Evolutionary conservation across 805 yeast species (phyloP), one percentile per base, ranked within the genome.

Genomic region (Pichia cephalocereana): DNA sequence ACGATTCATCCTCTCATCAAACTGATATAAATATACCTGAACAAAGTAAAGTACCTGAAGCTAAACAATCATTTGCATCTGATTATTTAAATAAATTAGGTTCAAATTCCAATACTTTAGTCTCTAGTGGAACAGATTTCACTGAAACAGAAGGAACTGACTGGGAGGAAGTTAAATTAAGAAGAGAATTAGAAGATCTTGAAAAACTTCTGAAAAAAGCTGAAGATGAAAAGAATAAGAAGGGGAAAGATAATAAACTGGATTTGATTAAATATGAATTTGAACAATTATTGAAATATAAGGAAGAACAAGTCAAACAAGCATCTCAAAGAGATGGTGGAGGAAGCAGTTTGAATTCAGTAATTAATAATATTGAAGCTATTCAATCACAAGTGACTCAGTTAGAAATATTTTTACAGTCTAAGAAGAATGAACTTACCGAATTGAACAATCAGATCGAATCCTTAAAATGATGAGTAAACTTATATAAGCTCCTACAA

Each of bases 161-260:
- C 59, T 88, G 97, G 96, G 97, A 90, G 64, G 88, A 84, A 58
- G 95, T 84, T 15, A 76, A 93, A 56, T 74, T 89, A 54, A 80
- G 81, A 66, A 77, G 90, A 44, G 91, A 89, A 61, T 71, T 91
- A 52, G 74, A 80, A 12, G 86, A 86, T 52, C 66, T 90, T 43
- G 96, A 89, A 57, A 66, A 70, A n/a, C 73, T 80, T 55, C 74
- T 86, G 48, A 70, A 67, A 9, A 74, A 76, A 49, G 82, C 86
- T 3, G 78, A 77, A 53, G 61, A 64, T 17, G 79, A 73, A 28
- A 68, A 76, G 38, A 68, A 70, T 38, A 60, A 45, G 50, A 63
- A 61, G 44, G 62, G 61, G 6, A 52, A 49, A 32, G 67, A 60
- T 45, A 63, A 63, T 30, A 57, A 56, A 38, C 50, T 58, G 36